A percentile compares a stretch with the other conserved stretches of the same genome.
Conservation (phyloP, 139 green algal genomes). For the Penium margaritaceum region DNA sequence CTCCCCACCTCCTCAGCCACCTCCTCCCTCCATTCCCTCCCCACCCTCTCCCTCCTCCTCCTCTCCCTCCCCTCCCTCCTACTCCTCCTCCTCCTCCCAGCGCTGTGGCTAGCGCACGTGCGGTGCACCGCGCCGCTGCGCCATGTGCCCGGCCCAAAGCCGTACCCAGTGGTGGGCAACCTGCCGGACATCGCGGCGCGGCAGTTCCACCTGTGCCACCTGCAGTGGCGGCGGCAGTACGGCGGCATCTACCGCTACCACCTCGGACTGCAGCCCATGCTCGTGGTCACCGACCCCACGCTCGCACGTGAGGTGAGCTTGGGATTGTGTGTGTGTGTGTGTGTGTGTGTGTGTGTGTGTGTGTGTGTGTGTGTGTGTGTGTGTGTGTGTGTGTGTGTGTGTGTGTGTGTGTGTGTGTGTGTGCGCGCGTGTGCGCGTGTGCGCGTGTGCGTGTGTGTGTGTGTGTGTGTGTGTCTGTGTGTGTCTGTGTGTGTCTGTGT, state of each 20-base stretch:
- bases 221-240: slow-evolving; percentile 1
- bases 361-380: neutral
- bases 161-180: neutral
- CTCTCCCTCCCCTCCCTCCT: neutral
- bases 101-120: neutral
- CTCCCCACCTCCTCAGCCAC: neutral
- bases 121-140: neutral
- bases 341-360: neutral
- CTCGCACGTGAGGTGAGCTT: neutral
- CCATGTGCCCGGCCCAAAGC: slow-evolving; percentile 1
- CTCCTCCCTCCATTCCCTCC: neutral
- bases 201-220: slow-evolving; percentile 11
- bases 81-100: slow-evolving; percentile 6
- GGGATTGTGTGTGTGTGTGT: neutral
- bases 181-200: neutral
- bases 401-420: neutral
- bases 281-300: neutral
- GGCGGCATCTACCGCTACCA: neutral
- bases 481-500: too few species aligned
- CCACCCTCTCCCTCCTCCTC: slow-evolving; percentile 4
- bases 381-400: neutral
- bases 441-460: neutral
- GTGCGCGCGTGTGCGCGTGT: neutral
- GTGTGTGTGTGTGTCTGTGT: neutral
- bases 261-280: neutral